Percentiles rank a stretch among this genome's conserved stretches.
Conservation (phyloP, 106 monocot genomes). For the Agapanthus africanus region DNA sequence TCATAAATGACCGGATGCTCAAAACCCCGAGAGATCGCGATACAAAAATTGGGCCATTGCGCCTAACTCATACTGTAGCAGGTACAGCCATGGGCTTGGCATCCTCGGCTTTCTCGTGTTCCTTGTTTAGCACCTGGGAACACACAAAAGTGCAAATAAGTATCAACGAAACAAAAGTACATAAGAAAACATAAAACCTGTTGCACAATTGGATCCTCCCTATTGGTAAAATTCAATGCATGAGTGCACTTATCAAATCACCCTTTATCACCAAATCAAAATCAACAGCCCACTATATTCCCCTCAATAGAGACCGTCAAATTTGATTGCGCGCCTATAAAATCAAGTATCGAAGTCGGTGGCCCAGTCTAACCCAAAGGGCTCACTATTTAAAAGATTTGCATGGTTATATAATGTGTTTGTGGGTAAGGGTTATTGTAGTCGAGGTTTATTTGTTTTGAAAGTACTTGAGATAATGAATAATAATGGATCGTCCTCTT, state of each 20-base stretch:
- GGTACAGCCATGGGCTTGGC: slow-evolving; percentile 42
- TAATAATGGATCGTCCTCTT: not conserved
- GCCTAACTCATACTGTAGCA: too few species aligned
- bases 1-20: too few species aligned
- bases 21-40: too few species aligned
- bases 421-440: not conserved
- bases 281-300: not conserved
- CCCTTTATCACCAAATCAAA: not conserved
- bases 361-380: too few species aligned
- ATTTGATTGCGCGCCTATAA: too few species aligned
- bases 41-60: too few species aligned
- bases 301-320: too few species aligned
- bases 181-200: not conserved
- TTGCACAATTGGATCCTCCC: not conserved
- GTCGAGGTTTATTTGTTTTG: not conserved
- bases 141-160: not conserved
- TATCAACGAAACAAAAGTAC: not conserved
- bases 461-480: slow-evolving; percentile 1
- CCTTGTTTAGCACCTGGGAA: slow-evolving; percentile 92
- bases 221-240: too few species aligned
- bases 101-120: slow-evolving; percentile 96
- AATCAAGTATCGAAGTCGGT: not conserved
- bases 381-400: too few species aligned
- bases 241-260: too few species aligned
- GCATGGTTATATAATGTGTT: too few species aligned